Percentiles rank a stretch among this genome's conserved stretches.
phyloP scores from a whole-genome alignment of 805 yeast genomes.

The Teunomyces stri region DNA sequence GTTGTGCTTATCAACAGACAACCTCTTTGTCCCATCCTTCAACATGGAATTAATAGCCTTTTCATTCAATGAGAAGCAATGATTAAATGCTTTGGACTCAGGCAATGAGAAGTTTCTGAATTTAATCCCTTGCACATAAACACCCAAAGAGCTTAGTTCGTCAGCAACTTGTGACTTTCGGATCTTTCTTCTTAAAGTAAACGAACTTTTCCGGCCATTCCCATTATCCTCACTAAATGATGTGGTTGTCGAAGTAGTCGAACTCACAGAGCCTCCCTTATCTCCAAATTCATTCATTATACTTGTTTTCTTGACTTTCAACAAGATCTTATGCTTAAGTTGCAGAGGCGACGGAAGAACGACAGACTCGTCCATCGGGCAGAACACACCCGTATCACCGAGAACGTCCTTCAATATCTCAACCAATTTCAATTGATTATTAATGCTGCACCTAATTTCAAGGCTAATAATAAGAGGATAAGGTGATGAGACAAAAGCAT shows the following conservation, averaged over 20 bases:
- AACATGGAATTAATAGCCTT: constrained; percentile 60
- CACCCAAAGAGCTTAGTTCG: constrained; percentile 59
- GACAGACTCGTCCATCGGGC: constrained; percentile 31
- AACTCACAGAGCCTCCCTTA: constrained; percentile 14
- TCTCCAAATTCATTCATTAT: constrained; percentile 18
- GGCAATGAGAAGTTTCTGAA: constrained; percentile 83
- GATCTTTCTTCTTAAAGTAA: constrained; percentile 22
- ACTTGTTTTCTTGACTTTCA: constrained; percentile 71
- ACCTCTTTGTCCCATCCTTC: constrained; percentile 54
- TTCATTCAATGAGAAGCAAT: constrained; percentile 86
- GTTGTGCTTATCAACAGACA: constrained; percentile 74
- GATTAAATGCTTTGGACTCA: constrained; percentile 76
- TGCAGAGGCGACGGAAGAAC: constrained; percentile 66
- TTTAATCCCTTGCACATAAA: constrained; percentile 71
- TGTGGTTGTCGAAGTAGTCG: constrained; percentile 37
- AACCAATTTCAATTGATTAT: constrained; percentile 63
- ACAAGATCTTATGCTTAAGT: constrained; percentile 64
- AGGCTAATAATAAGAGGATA: constrained; percentile 83
- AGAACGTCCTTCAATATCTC: constrained; percentile 53
- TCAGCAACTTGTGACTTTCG: constrained; percentile 24
- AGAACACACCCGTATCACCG: constrained; percentile 53
- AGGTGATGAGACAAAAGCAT: constrained; percentile 85
- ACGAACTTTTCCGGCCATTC: constrained; percentile 13
- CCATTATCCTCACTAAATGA: constrained; percentile 42
- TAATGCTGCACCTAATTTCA: constrained; percentile 74